Evolutionary conservation across 2,329 filamentous ascomycete species (phyloP), one percentile per base, ranked within the genome.

Genomic region (Clonostachys byssicola): DNA sequence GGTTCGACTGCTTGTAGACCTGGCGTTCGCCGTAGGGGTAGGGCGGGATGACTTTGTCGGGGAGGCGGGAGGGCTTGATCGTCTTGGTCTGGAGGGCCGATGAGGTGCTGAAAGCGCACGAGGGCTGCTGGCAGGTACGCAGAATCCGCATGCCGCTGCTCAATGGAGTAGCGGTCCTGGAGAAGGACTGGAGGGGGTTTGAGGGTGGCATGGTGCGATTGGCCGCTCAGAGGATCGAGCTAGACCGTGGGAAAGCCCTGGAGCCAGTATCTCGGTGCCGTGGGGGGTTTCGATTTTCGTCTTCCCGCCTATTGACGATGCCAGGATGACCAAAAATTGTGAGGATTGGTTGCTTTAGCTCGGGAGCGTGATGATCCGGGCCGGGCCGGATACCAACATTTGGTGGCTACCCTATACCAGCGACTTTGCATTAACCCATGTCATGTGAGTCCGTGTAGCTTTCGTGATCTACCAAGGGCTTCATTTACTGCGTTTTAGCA

Each of bases 1-100:
- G 75, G 73, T 91, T 89, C 56, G 85, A 84, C 68, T 94, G 89
- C 71, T 92, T 92, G 77, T 88, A 94, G 54, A 84, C 71, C 52
- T 64, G 73, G 48, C 85, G 80, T 46, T 80, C 77, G 43, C 88
- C 88, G 67, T 88, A 85, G 1, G 89, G 89, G 65, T 94, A 94
- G 4, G 74, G 70, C 12, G 83, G 83, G 49, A 82, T 76, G n/a
- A 75, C 65, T 13, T 64, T 70, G 48, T 62, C 59, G 34, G 76
- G 75, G 48, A 79, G 69, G 36, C 67, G 71, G 47, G 70, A 60
- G 30, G 67, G 58, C 45, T 63, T 62, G 58, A 72, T 64, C n/a
- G 69, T 72, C 54, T 73, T 72, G 35, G 63, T 62, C 35, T 57
- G 56, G 44, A 56, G 56, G 36, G 60, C 47, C 7, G 57, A 17